Evolutionary conservation across 768 basidiomycete species (phyloP), one percentile per base, ranked within the genome.

Genomic region (Omphalotus guepiniiformis): DNA sequence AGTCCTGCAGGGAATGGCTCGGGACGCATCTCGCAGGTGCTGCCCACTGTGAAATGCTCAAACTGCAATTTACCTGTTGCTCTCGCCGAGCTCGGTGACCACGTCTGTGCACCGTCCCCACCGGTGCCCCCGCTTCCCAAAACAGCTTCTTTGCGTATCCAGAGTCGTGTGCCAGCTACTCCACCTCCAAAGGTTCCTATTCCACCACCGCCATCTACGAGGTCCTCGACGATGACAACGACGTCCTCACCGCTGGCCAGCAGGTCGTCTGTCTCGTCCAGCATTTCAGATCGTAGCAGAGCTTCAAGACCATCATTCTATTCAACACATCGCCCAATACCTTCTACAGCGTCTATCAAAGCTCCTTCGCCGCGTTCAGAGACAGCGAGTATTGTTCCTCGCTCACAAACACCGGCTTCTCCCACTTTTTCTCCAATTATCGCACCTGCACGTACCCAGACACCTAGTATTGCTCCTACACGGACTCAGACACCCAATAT

Each of bases 41-140:
- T 95, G 8, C 90, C 93, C 4, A 73, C 82, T 2, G 85, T 93
- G 51, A 94, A 86, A 62, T 96, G 93, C 64, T 89, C 89, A 2
- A 84, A 69, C 25, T 96, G 93, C 61, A 69, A 70, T 55, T 68
- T 70, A 7, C 79, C 77, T 1, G 87, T 96, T 30, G 81, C 86
- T 26, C 72, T 95, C 28, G 67, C 74, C 39, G 74, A 82, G 38
- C 80, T 95, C 28, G 82, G 82, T 29, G 86, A 90, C 52, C 93
- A 95, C 60, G 70, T 81, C 60, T 96, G 93, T 63, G 53, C 71
- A 5, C 63, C 72, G 9, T 55, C 72, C 8, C 73, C 77, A 1
- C 72, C 82, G 15, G 60, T 72, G 8, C 73, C 79, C 39, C 58
- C 64, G 13, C 58, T 59, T 29, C 63, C 53, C 63, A 29, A 69